Conservation (phyloP, 176 grass and related monocot genomes). For the Carex cristatella region DNA sequence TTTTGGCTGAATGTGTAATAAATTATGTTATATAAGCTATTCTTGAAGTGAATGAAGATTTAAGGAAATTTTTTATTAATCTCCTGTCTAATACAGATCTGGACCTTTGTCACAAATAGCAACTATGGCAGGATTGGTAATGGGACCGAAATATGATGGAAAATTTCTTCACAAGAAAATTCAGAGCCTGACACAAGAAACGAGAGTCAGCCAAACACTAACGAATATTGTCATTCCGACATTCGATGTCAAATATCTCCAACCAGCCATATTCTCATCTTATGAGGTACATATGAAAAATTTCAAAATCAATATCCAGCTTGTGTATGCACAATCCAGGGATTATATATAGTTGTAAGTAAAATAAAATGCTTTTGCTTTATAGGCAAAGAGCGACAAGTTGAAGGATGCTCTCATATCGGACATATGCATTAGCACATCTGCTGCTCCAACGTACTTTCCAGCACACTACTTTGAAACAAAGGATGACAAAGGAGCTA, state of each 20-base stretch:
- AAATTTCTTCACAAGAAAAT: constrained; percentile 44
- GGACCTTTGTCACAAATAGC: neutral
- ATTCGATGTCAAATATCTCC: constrained; percentile 45
- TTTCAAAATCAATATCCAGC: neutral
- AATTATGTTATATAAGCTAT: too few species aligned
- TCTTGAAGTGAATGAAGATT: neutral
- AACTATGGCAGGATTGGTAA: neutral
- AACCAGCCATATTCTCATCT: constrained; percentile 56
- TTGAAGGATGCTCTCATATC: constrained; percentile 52
- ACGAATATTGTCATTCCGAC: constrained; percentile 53
- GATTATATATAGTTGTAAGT: too few species aligned
- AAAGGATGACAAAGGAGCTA: neutral
- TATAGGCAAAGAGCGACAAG: constrained; percentile 2
- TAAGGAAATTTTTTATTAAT: neutral
- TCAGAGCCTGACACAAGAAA: constrained; percentile 21
- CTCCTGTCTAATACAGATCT: neutral
- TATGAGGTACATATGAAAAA: constrained; percentile 26
- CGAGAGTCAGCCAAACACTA: constrained; percentile 26
- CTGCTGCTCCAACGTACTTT: constrained; percentile 57
- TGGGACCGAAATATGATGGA: constrained; percentile 45
- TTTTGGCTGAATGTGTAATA: neutral
- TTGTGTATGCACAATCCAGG: too few species aligned
- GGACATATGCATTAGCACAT: constrained; percentile 70
- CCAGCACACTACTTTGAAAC: constrained; percentile 42
- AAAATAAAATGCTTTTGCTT: neutral